Evolutionary conservation across 805 yeast species (phyloP), one percentile per base, ranked within the genome.

Genomic region (Ogataea paraovalis): DNA sequence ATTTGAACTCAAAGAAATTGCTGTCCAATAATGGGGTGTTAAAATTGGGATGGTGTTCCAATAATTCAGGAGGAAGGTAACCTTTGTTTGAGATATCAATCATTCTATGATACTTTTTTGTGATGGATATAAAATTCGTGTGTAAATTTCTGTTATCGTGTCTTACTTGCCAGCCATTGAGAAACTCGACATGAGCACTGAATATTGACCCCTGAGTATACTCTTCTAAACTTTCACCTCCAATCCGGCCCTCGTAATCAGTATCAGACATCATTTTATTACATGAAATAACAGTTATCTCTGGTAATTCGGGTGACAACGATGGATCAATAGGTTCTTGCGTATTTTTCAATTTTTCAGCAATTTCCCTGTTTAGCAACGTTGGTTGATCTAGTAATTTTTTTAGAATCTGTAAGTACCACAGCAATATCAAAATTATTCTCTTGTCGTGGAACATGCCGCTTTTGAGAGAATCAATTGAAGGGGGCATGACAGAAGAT

Each of bases 131-230:
- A n/a, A 61, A 54, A 47, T 65, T 66, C 10, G 60, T 54, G 43
- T 64, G 63, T 44, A 47, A 39, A 1, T 52, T 41, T 12, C 60
- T 59, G 37, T 61, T 59, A 39, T 64, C 67, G 48, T 62, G 64
- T 19, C 63, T 46, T 20, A 62, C 28, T 44, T 64, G 60, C 70
- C 69, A 66, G 3, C 69, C 67, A 44, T 59, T 61, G n/a, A 66
- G 50, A 39, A 64, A 60, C 49, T 64, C 68, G 8, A 64, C 55
- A 22, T 59, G 55, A 1, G 67, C 54, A 20, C 61, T 57, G 21
- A 55, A 51, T 21, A 58, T 54, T 30, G 61, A 56, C 23, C 48
- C 53, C 23, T 56, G 51, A 2, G 51, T 32, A 3, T 57, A 14
- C 23, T 47, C 44, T 13, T 46, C 20, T 16, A 53, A 38, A 10